Conservation (phyloP, 2,329 filamentous ascomycete species). For the Trichoderma brevicompactum region DNA sequence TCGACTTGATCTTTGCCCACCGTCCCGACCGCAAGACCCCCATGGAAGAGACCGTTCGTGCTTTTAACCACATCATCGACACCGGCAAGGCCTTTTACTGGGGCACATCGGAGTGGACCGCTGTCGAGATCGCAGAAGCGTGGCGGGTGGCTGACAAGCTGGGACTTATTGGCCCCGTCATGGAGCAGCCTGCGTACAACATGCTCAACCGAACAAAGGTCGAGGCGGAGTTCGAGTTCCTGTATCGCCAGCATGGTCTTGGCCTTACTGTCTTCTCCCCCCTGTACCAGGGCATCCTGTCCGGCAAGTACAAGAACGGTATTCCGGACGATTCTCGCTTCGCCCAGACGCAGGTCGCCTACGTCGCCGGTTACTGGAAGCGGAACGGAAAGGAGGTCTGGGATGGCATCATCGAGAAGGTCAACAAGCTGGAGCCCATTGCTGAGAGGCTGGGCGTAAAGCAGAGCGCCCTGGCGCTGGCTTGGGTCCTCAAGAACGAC, state of each 20-base stretch:
- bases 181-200: constrained; percentile 72
- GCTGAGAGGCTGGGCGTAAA: constrained; percentile 67
- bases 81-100: constrained; percentile 71
- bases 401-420: constrained; percentile 61
- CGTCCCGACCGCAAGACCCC: constrained; percentile 69
- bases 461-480: constrained; percentile 59
- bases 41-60: constrained; percentile 72
- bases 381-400: constrained; percentile 56
- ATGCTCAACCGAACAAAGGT: constrained; percentile 64
- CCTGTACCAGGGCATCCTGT: constrained; percentile 61
- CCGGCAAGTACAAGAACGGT: constrained; percentile 69
- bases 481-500: constrained; percentile 66
- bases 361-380: constrained; percentile 58
- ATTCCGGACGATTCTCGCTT: constrained; percentile 64
- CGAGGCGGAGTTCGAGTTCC: constrained; percentile 64
- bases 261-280: constrained; percentile 68
- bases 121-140: constrained; percentile 67
- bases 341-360: constrained; percentile 59
- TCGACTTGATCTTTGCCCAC: constrained; percentile 72
- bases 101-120: constrained; percentile 71
- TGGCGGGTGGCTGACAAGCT: constrained; percentile 64
- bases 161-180: constrained; percentile 64
- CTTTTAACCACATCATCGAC: constrained; percentile 72
- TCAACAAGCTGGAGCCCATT: constrained; percentile 63
- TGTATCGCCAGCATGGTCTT: constrained; percentile 63